phyloP scores from a whole-genome alignment of 1,284 basidiomycete species.

The Trametes sp. region DNA sequence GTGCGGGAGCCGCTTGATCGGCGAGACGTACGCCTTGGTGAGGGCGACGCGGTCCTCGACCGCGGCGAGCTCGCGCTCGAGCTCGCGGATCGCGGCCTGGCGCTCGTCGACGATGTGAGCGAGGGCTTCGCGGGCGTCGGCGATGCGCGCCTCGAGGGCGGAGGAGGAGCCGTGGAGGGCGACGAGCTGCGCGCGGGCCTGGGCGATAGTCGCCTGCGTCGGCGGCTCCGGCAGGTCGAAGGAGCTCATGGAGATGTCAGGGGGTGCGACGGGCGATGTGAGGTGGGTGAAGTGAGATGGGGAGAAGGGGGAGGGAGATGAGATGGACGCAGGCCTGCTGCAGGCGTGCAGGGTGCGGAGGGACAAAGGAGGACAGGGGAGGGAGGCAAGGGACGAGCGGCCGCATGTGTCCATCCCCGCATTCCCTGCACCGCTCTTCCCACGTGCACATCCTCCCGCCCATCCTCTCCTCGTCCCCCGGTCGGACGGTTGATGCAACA shows the following conservation, averaged over 20 bases:
- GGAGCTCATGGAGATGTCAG: slow-evolving; percentile 15
- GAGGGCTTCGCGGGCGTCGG: slow-evolving; percentile 58
- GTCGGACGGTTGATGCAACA: background rate
- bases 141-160: slow-evolving; percentile 42
- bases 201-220: slow-evolving; percentile 55
- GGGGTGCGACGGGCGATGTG: background rate
- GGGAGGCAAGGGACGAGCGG: background rate
- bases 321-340: slow-evolving; percentile 1
- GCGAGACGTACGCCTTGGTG: slow-evolving; percentile 68
- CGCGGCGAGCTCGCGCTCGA: slow-evolving; percentile 55
- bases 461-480: background rate
- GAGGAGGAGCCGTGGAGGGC: slow-evolving; percentile 27
- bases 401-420: background rate
- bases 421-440: background rate
- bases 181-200: slow-evolving; percentile 51
- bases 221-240: slow-evolving; percentile 58
- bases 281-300: background rate
- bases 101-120: slow-evolving; percentile 64
- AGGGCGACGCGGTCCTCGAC: slow-evolving; percentile 57
- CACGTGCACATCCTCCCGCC: background rate
- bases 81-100: slow-evolving; percentile 56
- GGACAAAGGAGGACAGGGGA: background rate
- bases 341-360: background rate
- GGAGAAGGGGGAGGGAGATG: background rate
- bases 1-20: slow-evolving; percentile 68